phyloP scores from a whole-genome alignment of 371 early-diverging fungal genomes.

The Saksenaea vasiformis region DNA sequence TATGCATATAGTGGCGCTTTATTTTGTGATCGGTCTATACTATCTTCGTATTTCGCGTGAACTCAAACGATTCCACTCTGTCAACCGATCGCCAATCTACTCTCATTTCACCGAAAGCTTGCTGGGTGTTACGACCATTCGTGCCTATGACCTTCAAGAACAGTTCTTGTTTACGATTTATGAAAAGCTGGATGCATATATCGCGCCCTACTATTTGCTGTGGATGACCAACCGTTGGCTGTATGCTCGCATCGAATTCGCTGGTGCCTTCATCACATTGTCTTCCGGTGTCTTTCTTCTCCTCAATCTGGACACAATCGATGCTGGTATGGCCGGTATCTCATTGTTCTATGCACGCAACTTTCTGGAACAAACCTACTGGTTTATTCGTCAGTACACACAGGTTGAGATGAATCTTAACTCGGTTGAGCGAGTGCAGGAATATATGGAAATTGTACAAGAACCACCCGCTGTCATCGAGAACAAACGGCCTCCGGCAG shows the following conservation, averaged over 20 bases:
- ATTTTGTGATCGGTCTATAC: slow-evolving; percentile 46
- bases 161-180: slow-evolving; percentile 61
- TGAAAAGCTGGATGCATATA: slow-evolving; percentile 59
- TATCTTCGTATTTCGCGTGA: slow-evolving; percentile 79
- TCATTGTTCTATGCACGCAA: slow-evolving; percentile 77
- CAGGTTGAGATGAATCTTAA: slow-evolving; percentile 82
- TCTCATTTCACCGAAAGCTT: slow-evolving; percentile 77
- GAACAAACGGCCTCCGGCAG: slow-evolving; percentile 51
- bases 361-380: slow-evolving; percentile 52
- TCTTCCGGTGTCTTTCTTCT: slow-evolving; percentile 64
- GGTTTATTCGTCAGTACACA: slow-evolving; percentile 61
- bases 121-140: slow-evolving; percentile 62
- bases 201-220: slow-evolving; percentile 75
- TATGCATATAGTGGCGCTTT: slow-evolving; percentile 17
- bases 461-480: slow-evolving; percentile 61
- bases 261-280: slow-evolving; percentile 71
- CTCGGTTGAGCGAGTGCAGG: slow-evolving; percentile 83
- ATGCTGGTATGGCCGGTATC: slow-evolving; percentile 84
- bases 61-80: slow-evolving; percentile 78
- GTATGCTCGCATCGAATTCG: slow-evolving; percentile 66
- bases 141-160: slow-evolving; percentile 71
- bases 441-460: slow-evolving; percentile 73
- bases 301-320: slow-evolving; percentile 52
- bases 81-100: slow-evolving; percentile 75
- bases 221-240: slow-evolving; percentile 93